Evolutionary conservation across 805 yeast species (phyloP).

Genomic region (Schizosaccharomyces osmophilus): DNA sequence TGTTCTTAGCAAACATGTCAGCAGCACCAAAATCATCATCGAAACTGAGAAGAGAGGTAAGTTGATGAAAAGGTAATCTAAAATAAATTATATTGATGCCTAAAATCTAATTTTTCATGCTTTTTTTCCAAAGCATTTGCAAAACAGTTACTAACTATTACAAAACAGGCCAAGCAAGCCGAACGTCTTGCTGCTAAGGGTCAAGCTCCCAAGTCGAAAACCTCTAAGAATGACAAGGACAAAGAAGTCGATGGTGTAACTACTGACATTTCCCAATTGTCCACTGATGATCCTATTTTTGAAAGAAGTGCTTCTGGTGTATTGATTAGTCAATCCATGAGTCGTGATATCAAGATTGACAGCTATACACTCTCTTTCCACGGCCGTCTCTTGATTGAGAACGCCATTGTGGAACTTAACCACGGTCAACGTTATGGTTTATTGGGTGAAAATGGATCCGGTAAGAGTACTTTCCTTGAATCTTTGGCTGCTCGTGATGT

Average conservation of each 20-base stretch:
- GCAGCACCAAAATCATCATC: constrained; percentile 1
- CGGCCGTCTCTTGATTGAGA: constrained; percentile 89
- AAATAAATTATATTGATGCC: neutral
- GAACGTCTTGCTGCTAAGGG: constrained; percentile 1
- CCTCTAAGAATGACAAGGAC: neutral
- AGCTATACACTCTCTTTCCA: constrained; percentile 30
- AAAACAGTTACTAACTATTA: neutral
- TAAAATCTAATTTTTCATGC: neutral
- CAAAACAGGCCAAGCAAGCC: neutral
- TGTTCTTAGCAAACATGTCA: constrained; percentile 34
- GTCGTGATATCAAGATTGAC: constrained; percentile 79
- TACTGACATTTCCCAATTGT: neutral
- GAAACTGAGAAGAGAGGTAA: constrained; percentile 2
- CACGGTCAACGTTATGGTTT: constrained; percentile 95
- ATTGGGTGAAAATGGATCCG: constrained; percentile 96
- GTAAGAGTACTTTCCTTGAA: constrained; percentile 84
- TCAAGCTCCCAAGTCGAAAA: neutral
- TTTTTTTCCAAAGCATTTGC: neutral
- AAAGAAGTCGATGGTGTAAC: neutral
- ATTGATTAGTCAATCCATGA: constrained; percentile 61
- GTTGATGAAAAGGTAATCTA: neutral
- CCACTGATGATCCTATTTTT: neutral
- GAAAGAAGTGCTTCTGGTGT: constrained; percentile 41
- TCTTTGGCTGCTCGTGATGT: constrained; percentile 88
- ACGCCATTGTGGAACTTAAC: constrained; percentile 74